Evolutionary conservation across 495 filamentous ascomycete species (phyloP).

Genomic region (Xylaria flabelliformis): DNA sequence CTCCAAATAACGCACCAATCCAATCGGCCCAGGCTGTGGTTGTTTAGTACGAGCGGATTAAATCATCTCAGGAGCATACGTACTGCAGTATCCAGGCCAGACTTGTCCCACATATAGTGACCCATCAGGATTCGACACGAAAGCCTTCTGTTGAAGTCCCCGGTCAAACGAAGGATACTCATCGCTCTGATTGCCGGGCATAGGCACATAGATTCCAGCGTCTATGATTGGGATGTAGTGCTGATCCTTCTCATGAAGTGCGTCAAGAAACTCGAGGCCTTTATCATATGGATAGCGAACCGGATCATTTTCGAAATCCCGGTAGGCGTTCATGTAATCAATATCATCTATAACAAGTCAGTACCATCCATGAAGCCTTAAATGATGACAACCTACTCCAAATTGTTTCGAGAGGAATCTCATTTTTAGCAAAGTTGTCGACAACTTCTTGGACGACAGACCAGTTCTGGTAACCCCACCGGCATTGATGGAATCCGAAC

Average conservation of each 20-base stretch:
- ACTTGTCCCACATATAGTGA: constrained; percentile 79
- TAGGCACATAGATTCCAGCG: constrained; percentile 78
- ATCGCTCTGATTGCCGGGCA: constrained; percentile 73
- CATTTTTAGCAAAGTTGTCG: constrained; percentile 71
- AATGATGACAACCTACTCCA: constrained; percentile 56
- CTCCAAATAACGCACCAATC: constrained; percentile 65
- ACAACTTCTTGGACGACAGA: constrained; percentile 78
- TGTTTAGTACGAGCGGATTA: constrained; percentile 60
- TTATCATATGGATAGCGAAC: constrained; percentile 67
- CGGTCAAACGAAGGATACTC: constrained; percentile 71
- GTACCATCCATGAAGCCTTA: background rate
- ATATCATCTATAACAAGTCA: constrained; percentile 77
- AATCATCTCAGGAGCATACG: constrained; percentile 26
- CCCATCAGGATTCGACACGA: constrained; percentile 72
- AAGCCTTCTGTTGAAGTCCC: constrained; percentile 68
- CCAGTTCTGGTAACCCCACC: constrained; percentile 82
- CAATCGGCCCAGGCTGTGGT: constrained; percentile 59
- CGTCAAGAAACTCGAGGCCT: constrained; percentile 68
- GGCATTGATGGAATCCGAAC: constrained; percentile 84
- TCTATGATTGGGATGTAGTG: constrained; percentile 89
- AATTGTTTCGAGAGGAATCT: constrained; percentile 82
- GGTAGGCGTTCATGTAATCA: constrained; percentile 74
- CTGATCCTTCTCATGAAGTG: constrained; percentile 69
- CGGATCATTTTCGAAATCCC: constrained; percentile 78
- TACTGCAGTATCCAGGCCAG: constrained; percentile 81